phyloP scores from a whole-genome alignment of 225 moss, liverwort and hornwort species.

The Ulota crispa region DNA sequence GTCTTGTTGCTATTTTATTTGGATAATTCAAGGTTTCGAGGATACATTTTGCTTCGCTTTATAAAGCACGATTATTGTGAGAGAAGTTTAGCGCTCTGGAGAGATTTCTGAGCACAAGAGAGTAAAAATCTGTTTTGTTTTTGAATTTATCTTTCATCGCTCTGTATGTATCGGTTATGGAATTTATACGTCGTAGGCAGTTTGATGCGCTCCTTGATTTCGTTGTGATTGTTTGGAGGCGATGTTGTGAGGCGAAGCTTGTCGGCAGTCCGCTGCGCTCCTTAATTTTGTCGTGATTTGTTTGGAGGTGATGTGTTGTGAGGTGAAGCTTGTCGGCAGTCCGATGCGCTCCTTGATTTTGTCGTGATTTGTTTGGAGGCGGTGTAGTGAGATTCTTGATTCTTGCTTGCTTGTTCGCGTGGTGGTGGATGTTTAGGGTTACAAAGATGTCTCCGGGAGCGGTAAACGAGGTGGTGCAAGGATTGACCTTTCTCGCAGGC shows the following conservation, averaged over 20 bases:
- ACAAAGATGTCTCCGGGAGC: slow-evolving; percentile 57
- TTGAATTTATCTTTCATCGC: background rate
- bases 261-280: background rate
- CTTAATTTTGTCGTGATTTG: background rate
- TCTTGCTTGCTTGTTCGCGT: background rate
- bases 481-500: slow-evolving; percentile 59
- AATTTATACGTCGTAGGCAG: no score
- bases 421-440: background rate
- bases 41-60: background rate
- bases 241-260: background rate
- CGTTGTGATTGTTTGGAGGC: background rate
- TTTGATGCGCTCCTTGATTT: background rate
- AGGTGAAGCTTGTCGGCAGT: background rate
- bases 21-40: background rate
- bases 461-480: slow-evolving; percentile 70
- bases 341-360: background rate
- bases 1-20: background rate
- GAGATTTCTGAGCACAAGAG: background rate
- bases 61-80: background rate
- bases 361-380: background rate
- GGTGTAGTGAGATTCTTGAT: background rate
- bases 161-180: background rate
- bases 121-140: background rate
- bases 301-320: background rate
- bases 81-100: background rate